Evolutionary conservation across 1,284 basidiomycete species (phyloP), one percentile per base, ranked within the genome.

Genomic region (Fomitopsis pinicola): DNA sequence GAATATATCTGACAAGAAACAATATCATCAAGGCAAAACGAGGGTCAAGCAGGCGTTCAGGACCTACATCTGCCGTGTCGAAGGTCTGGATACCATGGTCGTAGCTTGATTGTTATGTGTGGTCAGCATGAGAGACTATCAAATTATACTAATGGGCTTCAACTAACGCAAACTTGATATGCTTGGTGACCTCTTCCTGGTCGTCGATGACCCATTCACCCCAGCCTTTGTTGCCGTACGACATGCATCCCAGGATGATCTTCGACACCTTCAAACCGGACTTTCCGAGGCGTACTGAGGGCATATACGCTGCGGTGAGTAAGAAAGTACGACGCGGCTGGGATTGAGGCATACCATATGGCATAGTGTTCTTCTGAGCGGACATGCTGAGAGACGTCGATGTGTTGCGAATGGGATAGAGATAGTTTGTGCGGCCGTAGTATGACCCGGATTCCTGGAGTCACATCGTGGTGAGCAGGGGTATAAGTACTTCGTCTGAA

Each of bases 41-140:
- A 10, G 14, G 44, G 22, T 17, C 33, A 7, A 33, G 0, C 6
- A 40, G 8, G n/a, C 6, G n/a, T 22, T 2, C n/a, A 10, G 8
- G 26, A 3, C 48, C 9, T 3, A 76, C 79, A 64, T 82, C 75
- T 38, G 81, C 81, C 0, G 81, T 82, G 65, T 83, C 82, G 61
- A 82, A 82, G 0, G 80, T 81, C 71, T 80, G 75, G 64, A 83
- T 82, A 3, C 82, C 82, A n/a, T 72, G 64, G 7, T 79, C 76
- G 63, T 76, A 72, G 6, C 62, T 65, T 33, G 4, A 55, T 19
- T 8, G 14, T 22, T 22, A 2, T 22, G 22, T 60, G 10, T 9
- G 15, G 5, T 33, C 38, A 40, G 12, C 38, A 5, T 14, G 15
- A 26, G 52, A 5, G 22, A 22, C 22, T 22, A 22, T 22, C 22